phyloP scores from a whole-genome alignment of 2,329 filamentous ascomycete genomes.

The Laburnicola sp. region DNA sequence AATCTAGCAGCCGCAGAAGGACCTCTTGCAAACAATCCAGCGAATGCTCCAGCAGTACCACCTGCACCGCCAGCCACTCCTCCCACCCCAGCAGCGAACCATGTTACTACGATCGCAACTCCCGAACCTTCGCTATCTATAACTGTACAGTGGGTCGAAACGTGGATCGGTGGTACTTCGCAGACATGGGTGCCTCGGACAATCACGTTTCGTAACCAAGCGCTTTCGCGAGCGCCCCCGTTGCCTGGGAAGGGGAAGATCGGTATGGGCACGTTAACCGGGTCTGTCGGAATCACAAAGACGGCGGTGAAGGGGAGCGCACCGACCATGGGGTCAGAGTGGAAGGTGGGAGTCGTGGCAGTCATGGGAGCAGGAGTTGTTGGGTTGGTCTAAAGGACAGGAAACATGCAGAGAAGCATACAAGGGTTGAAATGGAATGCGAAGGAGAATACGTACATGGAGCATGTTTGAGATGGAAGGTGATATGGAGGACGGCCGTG shows the following conservation, averaged over 20 bases:
- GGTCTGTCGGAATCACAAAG: slow-evolving; percentile 30
- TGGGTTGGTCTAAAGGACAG: not conserved
- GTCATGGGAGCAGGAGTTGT: slow-evolving; percentile 31
- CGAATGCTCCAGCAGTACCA: no score
- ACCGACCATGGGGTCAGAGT: slow-evolving; percentile 19
- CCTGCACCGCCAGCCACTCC: not conserved
- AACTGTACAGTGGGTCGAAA: slow-evolving; percentile 41
- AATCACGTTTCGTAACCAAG: slow-evolving; percentile 28
- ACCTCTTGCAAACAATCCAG: no score
- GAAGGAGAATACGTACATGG: not conserved
- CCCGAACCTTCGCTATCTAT: slow-evolving; percentile 20
- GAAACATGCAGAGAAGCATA: not conserved
- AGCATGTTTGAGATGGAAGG: not conserved
- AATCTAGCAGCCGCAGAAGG: not conserved
- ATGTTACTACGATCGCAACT: not conserved
- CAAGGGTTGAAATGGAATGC: not conserved
- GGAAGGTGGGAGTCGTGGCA: slow-evolving; percentile 23
- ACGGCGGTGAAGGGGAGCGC: slow-evolving; percentile 27
- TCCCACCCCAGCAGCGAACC: no score
- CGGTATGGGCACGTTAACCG: slow-evolving; percentile 42
- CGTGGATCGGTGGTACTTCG: slow-evolving; percentile 27
- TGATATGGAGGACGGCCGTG: slow-evolving; percentile 2
- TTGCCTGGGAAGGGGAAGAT: slow-evolving; percentile 35
- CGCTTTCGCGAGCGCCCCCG: slow-evolving; percentile 9
- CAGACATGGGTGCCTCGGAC: slow-evolving; percentile 40